Percentiles rank a stretch among this genome's conserved stretches.
phyloP scores from a whole-genome alignment of 108 stramenopile species.

The Fragilariopsis cylindrus region DNA sequence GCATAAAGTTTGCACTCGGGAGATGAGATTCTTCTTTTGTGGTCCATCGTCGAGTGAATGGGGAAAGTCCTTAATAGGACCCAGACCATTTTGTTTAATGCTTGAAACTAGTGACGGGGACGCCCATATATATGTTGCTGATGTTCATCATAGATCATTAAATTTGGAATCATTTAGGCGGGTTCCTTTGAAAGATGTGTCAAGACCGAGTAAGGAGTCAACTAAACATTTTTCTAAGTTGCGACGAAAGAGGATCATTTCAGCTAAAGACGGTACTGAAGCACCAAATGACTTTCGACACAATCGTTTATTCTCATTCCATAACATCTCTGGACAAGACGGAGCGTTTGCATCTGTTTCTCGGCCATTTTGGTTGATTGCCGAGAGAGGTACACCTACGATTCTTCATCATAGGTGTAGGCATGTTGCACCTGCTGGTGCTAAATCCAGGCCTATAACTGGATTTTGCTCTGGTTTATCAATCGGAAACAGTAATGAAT shows the following conservation, averaged over 20 bases:
- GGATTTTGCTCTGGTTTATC: conserved; percentile 68
- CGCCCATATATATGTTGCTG: conserved; percentile 56
- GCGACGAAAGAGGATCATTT: conserved; percentile 63
- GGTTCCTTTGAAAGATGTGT: conserved; percentile 51
- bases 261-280: conserved; percentile 12
- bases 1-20: conserved; percentile 55
- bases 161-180: conserved; percentile 42
- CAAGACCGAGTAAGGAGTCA: conserved; percentile 72
- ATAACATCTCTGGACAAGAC: conserved; percentile 66
- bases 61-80: conserved; percentile 34
- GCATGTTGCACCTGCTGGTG: conserved; percentile 82
- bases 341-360: conserved; percentile 75
- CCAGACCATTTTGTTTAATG: conserved; percentile 61
- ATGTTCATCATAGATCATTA: conserved; percentile 20
- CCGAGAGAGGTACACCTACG: conserved; percentile 68
- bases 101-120: conserved; percentile 73
- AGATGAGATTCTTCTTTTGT: conserved; percentile 75
- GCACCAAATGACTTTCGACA: conserved; percentile 42
- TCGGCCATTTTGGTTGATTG: conserved; percentile 76
- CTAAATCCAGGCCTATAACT: conserved; percentile 59
- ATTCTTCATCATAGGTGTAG: conserved; percentile 69
- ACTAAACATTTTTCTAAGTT: conserved; percentile 69
- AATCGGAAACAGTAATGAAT: conserved; percentile 13
- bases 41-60: conserved; percentile 48
- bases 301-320: conserved; percentile 65